These are phyloP conservation scores for Aegilops umbellulata DNA, from an alignment of 176 grass and related monocot genomes.

Conservation along the genomic window DNA sequence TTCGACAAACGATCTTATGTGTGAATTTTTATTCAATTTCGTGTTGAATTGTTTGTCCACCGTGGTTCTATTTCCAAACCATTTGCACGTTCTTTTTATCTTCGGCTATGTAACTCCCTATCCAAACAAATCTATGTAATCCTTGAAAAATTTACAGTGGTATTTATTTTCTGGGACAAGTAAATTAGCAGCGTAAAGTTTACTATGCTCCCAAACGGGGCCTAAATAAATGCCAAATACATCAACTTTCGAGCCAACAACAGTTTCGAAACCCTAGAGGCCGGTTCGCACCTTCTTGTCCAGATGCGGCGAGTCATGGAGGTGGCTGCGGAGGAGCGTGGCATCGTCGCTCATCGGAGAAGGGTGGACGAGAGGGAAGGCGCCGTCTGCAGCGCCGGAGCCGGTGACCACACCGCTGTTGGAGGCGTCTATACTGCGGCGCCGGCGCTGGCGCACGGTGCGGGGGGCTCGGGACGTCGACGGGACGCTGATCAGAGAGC, in stretches of 20 bases:
- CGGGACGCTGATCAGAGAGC: too few relatives aligned
- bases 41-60: too few relatives aligned
- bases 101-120: too few relatives aligned
- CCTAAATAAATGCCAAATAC: background rate
- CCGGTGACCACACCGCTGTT: background rate
- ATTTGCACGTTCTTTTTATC: too few relatives aligned
- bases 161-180: too few relatives aligned
- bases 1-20: too few relatives aligned
- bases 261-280: background rate
- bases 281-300: background rate
- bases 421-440: background rate
- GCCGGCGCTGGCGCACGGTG: background rate
- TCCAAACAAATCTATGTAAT: too few relatives aligned
- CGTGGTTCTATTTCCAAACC: too few relatives aligned
- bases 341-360: background rate
- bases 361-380: background rate
- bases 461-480: background rate
- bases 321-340: background rate
- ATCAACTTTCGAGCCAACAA: background rate
- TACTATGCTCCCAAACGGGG: too few relatives aligned
- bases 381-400: background rate
- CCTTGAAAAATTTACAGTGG: too few relatives aligned
- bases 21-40: too few relatives aligned
- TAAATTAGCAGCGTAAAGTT: too few relatives aligned
- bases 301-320: background rate